Conservation (phyloP, 768 basidiomycete genomes). For the Suillus subalutaceus region DNA sequence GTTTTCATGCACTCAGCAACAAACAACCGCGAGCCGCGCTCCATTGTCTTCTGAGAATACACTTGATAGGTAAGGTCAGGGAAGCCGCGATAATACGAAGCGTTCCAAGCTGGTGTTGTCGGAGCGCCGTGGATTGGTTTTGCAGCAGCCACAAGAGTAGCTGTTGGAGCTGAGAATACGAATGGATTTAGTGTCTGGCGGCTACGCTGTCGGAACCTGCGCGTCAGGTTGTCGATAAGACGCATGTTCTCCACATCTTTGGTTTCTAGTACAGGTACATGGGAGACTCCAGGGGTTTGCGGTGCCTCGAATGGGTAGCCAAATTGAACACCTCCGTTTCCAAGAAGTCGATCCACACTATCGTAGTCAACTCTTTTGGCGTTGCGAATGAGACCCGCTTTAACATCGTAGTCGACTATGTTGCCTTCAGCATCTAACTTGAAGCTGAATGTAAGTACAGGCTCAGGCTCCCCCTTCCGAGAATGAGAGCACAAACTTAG, state of each 20-base stretch:
- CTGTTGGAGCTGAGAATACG: slow-evolving; percentile 26
- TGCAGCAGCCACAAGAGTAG: slow-evolving; percentile 30
- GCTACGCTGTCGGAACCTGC: slow-evolving; percentile 27
- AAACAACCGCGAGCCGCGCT: slow-evolving; percentile 51
- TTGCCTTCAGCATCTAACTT: slow-evolving; percentile 63
- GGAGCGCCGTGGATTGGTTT: slow-evolving; percentile 37
- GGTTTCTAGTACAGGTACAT: slow-evolving; percentile 14
- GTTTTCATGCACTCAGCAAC: slow-evolving; percentile 85
- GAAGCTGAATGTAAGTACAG: slow-evolving; percentile 79
- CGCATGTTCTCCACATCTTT: slow-evolving; percentile 33
- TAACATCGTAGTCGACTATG: slow-evolving; percentile 70
- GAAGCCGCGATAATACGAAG: slow-evolving; percentile 48
- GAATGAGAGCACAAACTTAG: slow-evolving; percentile 50
- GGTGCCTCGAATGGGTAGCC: slow-evolving; percentile 26
- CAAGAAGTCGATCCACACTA: slow-evolving; percentile 58
- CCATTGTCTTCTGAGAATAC: slow-evolving; percentile 19
- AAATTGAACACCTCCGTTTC: slow-evolving; percentile 19
- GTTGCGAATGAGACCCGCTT: slow-evolving; percentile 75
- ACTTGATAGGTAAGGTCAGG: slow-evolving; percentile 54
- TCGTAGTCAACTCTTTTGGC: slow-evolving; percentile 67
- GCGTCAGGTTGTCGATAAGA: slow-evolving; percentile 32
- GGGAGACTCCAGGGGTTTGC: slow-evolving; percentile 3
- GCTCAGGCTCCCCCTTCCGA: slow-evolving; percentile 43
- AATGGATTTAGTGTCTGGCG: slow-evolving; percentile 26
- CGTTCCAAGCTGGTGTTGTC: slow-evolving; percentile 27